A percentile compares a stretch with the other conserved stretches of the same genome.
These are phyloP conservation scores for Agaricus subrufescens DNA, from an alignment of 768 basidiomycete species.

Conservation along the genomic window DNA sequence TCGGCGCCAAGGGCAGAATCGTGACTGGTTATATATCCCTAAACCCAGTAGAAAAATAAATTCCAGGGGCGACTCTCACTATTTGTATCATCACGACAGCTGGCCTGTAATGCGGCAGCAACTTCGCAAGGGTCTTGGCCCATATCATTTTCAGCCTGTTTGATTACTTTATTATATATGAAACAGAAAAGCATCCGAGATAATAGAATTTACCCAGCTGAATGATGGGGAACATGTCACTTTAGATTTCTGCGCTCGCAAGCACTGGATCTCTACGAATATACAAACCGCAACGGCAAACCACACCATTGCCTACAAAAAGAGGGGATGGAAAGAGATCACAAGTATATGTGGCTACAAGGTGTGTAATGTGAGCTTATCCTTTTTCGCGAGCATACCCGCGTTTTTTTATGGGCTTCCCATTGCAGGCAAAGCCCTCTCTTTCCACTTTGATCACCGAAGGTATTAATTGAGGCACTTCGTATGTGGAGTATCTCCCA, in stretches of 20 bases:
- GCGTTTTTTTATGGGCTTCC: too few relatives aligned
- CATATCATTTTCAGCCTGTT: conserved; percentile 16
- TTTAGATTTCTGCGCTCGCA: background rate
- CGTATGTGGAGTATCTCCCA: too few relatives aligned
- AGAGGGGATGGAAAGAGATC: background rate
- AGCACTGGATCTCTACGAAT: background rate
- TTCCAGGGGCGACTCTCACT: background rate
- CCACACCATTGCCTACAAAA: background rate
- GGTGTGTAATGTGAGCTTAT: background rate
- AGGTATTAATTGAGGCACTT: background rate
- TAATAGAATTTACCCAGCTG: conserved; percentile 15
- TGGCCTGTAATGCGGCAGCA: conserved; percentile 14
- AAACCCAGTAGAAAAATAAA: too few relatives aligned
- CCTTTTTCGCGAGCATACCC: too few relatives aligned
- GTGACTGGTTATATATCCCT: background rate
- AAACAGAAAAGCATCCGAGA: background rate
- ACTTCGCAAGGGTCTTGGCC: conserved; percentile 18
- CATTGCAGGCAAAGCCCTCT: background rate
- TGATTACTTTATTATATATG: background rate
- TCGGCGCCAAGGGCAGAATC: conserved; percentile 3
- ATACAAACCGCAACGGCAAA: background rate
- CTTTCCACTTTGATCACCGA: background rate
- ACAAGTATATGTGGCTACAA: background rate
- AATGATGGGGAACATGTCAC: conserved; percentile 5
- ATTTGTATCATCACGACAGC: conserved; percentile 8